A percentile compares a stretch with the other conserved stretches of the same genome.
Evolutionary conservation across 257 asterid genomes (phyloP).

Genomic region (Thymus mandschuricus): DNA sequence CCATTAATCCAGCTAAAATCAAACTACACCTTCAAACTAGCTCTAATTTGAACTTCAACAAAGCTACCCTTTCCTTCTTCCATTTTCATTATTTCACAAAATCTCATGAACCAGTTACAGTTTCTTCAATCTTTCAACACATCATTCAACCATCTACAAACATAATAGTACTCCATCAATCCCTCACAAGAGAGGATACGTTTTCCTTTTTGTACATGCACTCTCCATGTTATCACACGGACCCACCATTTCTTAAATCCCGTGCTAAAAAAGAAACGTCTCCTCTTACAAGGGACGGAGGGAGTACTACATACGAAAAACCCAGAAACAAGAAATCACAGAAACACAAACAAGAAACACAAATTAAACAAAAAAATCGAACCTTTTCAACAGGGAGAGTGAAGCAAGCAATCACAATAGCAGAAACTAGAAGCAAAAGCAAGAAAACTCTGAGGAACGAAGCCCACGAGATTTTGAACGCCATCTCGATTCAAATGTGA

Average conservation of each 20-base stretch:
- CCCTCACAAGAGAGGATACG: no score
- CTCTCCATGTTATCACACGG: neutral
- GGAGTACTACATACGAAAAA: no score
- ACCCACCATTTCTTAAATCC: no score
- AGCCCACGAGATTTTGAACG: constrained; percentile 56
- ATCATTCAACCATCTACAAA: constrained; percentile 12
- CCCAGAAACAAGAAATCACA: neutral
- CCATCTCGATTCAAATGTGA: constrained; percentile 46
- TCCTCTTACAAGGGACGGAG: no score
- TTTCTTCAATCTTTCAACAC: constrained; percentile 2
- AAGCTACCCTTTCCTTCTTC: constrained; percentile 7
- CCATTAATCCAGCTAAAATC: neutral
- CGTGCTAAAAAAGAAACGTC: no score
- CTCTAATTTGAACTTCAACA: neutral
- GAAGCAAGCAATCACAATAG: constrained; percentile 70
- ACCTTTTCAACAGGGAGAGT: constrained; percentile 91
- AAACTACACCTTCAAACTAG: constrained; percentile 7
- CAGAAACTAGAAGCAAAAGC: constrained; percentile 60
- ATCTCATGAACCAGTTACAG: neutral
- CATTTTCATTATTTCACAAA: neutral
- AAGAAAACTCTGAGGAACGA: constrained; percentile 52
- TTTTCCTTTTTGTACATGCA: no score
- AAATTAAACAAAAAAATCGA: constrained; percentile 4
- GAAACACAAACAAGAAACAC: neutral
- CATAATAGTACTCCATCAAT: constrained; percentile 4